A percentile compares a stretch with the other conserved stretches of the same genome.
Evolutionary conservation across 2,329 filamentous ascomycete genomes (phyloP).

Genomic region (Cyphellophora attinorum): DNA sequence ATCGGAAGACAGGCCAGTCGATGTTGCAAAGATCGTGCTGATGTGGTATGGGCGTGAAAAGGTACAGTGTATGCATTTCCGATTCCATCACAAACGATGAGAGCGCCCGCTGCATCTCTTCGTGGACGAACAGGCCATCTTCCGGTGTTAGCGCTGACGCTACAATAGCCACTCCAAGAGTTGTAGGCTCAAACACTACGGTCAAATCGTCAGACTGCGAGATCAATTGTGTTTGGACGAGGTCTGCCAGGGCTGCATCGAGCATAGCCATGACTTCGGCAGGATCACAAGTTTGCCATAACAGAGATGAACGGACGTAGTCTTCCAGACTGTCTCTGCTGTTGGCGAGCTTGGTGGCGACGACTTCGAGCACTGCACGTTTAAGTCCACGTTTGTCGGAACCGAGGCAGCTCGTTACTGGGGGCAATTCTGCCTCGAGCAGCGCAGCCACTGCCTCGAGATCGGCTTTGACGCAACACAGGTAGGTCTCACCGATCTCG

Average conservation of each 20-base stretch:
- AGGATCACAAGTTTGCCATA: conserved; percentile 46
- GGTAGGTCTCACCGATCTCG: conserved; percentile 65
- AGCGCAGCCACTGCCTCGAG: conserved; percentile 60
- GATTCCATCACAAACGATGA: conserved; percentile 70
- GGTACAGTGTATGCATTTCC: conserved; percentile 71
- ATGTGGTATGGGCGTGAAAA: conserved; percentile 61
- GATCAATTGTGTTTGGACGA: conserved; percentile 49
- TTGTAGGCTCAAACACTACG: conserved; percentile 49
- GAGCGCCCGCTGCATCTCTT: conserved; percentile 58
- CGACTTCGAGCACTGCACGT: conserved; percentile 62
- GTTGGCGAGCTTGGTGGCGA: conserved; percentile 58
- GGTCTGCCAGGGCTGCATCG: conserved; percentile 48
- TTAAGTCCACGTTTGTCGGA: conserved; percentile 60
- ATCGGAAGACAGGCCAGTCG: conserved; percentile 64
- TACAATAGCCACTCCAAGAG: conserved; percentile 61
- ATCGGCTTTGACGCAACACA: conserved; percentile 61
- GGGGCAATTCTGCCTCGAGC: conserved; percentile 62
- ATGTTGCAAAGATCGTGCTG: conserved; percentile 39
- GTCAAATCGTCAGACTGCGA: conserved; percentile 24
- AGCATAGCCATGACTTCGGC: conserved; percentile 45
- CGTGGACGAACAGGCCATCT: conserved; percentile 63
- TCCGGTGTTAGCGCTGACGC: conserved; percentile 64
- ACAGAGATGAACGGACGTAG: conserved; percentile 58
- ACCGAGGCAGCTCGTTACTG: conserved; percentile 58
- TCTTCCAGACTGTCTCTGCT: conserved; percentile 56